A percentile compares a stretch with the other conserved stretches of the same genome.
These are phyloP conservation scores for Maudiozyma barnettii DNA, from an alignment of 805 yeast genomes.

Conservation along the genomic window DNA sequence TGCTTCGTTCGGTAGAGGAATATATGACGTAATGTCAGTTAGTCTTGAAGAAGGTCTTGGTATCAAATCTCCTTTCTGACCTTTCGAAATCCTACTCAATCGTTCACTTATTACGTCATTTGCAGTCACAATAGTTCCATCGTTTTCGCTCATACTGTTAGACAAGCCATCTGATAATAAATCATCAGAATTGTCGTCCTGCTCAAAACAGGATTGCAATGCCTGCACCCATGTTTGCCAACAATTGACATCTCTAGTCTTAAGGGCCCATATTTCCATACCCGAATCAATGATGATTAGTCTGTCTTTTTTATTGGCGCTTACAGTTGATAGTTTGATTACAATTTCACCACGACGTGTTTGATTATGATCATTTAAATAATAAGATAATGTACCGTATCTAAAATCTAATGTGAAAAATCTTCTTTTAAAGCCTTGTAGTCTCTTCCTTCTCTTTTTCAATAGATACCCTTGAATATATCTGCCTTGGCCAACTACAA, in stretches of 20 bases:
- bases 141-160: neutral
- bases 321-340: constrained; percentile 66
- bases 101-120: neutral
- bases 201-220: constrained; percentile 38
- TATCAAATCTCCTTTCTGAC: neutral
- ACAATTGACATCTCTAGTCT: constrained; percentile 53
- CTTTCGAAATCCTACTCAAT: neutral
- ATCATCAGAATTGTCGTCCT: constrained; percentile 4
- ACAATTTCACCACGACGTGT: constrained; percentile 85
- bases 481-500: constrained; percentile 41
- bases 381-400: constrained; percentile 77
- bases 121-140: neutral
- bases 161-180: neutral
- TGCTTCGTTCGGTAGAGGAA: constrained; percentile 15
- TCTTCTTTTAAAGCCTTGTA: constrained; percentile 80
- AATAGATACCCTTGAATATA: constrained; percentile 68
- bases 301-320: constrained; percentile 58
- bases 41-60: neutral
- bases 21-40: constrained; percentile 2
- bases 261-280: constrained; percentile 85
- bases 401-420: constrained; percentile 76
- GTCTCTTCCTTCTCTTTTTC: constrained; percentile 72
- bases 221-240: constrained; percentile 82
- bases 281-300: constrained; percentile 87
- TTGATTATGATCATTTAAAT: constrained; percentile 57